Evolutionary conservation across 495 filamentous ascomycete genomes (phyloP), one percentile per base, ranked within the genome.

Genomic region (Penicillium coprophilum): DNA sequence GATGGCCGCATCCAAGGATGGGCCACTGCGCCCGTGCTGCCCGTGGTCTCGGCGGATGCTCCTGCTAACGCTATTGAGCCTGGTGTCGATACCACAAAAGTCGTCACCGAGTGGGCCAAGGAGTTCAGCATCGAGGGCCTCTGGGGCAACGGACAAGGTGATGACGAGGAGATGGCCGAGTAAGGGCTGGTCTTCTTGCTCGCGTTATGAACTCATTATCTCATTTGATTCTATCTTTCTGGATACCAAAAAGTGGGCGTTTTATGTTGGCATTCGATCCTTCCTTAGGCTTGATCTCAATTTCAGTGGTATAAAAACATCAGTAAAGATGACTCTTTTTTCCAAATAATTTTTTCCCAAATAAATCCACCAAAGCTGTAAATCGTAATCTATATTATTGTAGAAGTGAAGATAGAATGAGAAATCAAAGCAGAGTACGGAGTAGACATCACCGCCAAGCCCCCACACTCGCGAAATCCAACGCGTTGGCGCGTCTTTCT

Each of bases 81-180:
- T 30, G 69, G 71, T 24, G 77, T 73, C 23, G 91, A 93, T 65
- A 86, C 86, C 66, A 91, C 91, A 71, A 82, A 87, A 72, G 88
- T 98, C 61, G 94, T 97, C 17, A 88, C 85, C 19, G 86, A 94
- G 71, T 97, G 94, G 95, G 90, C 92, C 4, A 83, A 87, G 70
- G 95, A 97, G 74, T 97, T 98, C 72, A 92, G 92, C 77, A 80
- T 98, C 32, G 94, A 97, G 64, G 94, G 92, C 0, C 69, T 98
- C n/a, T 96, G 89, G 88, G 90, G 88, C 2, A 84, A 89, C 70
- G 81, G 77, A 20, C 69, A 76, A 46, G 70, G 60, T 50, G 77
- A 78, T 62, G 72, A 65, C 31, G 71, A 74, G 39, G 72, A 71
- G 69, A 79, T 74, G 76, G 71, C 65, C 45, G 74, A 76, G 63